Evolutionary conservation across 2,329 filamentous ascomycete species (phyloP).

Genomic region (Penicillium sp.): DNA sequence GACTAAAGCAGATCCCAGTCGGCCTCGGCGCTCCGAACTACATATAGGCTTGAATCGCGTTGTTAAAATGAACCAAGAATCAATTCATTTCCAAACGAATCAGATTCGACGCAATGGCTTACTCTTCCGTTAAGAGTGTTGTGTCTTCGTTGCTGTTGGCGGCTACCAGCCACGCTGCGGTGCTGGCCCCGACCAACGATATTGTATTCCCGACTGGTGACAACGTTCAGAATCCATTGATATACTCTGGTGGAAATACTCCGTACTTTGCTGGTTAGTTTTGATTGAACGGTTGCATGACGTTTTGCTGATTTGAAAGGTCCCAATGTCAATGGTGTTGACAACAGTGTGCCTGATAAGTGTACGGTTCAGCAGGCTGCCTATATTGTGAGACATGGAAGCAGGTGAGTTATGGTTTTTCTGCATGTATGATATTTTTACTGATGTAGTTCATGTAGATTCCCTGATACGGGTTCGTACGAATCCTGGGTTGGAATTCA

Average conservation of each 20-base stretch:
- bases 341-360: slow-evolving; percentile 54
- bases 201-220: slow-evolving; percentile 11
- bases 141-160: slow-evolving; percentile 9
- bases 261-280: slow-evolving; percentile 47
- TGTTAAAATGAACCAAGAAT: neutral
- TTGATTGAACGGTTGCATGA: neutral
- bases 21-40: neutral
- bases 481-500: slow-evolving; percentile 51
- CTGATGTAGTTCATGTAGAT: slow-evolving; percentile 3
- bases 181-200: slow-evolving; percentile 16
- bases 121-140: slow-evolving; percentile 2
- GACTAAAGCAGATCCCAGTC: slow-evolving; percentile 4
- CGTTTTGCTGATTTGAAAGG: slow-evolving; percentile 28
- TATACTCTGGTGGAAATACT: slow-evolving; percentile 55
- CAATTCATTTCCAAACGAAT: neutral
- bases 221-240: slow-evolving; percentile 38
- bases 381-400: slow-evolving; percentile 62
- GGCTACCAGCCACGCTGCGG: slow-evolving; percentile 3
- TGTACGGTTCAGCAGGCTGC: slow-evolving; percentile 63
- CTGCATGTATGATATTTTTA: neutral
- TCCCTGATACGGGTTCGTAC: slow-evolving; percentile 61
- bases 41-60: neutral
- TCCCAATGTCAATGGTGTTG: slow-evolving; percentile 58
- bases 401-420: slow-evolving; percentile 46
- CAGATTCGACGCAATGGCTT: slow-evolving; percentile 1